A percentile compares a stretch with the other conserved stretches of the same genome.
phyloP scores from a whole-genome alignment of 805 yeast genomes.

The Zygoascus biomembranicola region DNA sequence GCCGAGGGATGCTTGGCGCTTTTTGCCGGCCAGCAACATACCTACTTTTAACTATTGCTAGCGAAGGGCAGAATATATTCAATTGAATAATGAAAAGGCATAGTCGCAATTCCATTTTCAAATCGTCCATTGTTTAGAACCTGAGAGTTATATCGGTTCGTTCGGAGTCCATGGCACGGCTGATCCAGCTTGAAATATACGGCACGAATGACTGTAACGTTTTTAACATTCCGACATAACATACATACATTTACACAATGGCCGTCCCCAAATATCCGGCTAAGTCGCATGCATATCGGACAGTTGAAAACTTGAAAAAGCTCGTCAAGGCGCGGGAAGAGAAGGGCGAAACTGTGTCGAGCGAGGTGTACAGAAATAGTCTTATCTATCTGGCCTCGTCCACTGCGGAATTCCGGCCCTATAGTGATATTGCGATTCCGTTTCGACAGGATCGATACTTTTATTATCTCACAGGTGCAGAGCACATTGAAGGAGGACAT shows the following conservation, averaged over 20 bases:
- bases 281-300: conserved; percentile 52
- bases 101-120: too few species aligned
- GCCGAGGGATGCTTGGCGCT: too few species aligned
- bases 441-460: conserved; percentile 89
- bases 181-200: neutral
- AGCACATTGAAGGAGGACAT: conserved; percentile 65
- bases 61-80: too few species aligned
- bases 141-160: neutral
- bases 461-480: conserved; percentile 73
- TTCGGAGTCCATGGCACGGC: neutral
- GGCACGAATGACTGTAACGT: neutral
- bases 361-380: conserved; percentile 39
- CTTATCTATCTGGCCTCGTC: conserved; percentile 29
- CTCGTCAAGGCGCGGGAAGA: conserved; percentile 24
- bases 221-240: neutral
- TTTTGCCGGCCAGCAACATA: too few species aligned
- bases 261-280: conserved; percentile 62
- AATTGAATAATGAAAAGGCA: too few species aligned
- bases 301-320: conserved; percentile 26
- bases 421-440: conserved; percentile 70
- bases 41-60: too few species aligned
- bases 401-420: conserved; percentile 45
- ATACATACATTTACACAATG: conserved; percentile 4
- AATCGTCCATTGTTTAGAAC: too few species aligned
- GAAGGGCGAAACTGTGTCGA: conserved; percentile 26